Conservation (phyloP, 139 green algal genomes). For the Nannochloris sp. region DNA sequence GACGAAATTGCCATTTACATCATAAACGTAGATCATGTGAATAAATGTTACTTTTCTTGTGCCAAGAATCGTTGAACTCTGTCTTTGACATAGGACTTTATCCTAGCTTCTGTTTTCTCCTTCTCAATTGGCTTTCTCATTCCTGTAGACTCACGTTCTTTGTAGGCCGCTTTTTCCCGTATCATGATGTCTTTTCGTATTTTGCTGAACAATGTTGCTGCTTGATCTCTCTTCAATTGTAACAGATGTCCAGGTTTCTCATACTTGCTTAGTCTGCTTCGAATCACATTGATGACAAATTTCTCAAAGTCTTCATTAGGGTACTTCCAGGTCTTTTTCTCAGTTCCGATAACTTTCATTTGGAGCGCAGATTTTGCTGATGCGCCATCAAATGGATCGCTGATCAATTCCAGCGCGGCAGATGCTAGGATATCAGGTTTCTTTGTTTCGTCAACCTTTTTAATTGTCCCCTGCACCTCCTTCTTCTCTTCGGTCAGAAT, state of each 20-base stretch:
- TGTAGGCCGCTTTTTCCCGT: conserved; percentile 54
- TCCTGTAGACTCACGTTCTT: conserved; percentile 27
- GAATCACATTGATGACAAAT: conserved; percentile 57
- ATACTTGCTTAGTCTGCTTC: conserved; percentile 58
- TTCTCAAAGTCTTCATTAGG: conserved; percentile 48
- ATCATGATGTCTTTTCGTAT: conserved; percentile 46
- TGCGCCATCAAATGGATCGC: not conserved
- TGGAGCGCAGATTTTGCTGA: not conserved
- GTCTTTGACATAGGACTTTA: conserved; percentile 37
- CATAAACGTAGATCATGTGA: not conserved
- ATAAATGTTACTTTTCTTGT: conserved; percentile 1
- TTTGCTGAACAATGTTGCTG: conserved; percentile 24
- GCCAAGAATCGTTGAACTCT: conserved; percentile 17
- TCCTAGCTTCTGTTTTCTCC: conserved; percentile 51
- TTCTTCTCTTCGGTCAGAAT: not conserved
- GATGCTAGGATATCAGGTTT: not conserved
- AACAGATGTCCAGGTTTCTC: conserved; percentile 52
- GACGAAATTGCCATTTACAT: not conserved
- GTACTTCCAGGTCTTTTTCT: conserved; percentile 45
- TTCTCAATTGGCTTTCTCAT: conserved; percentile 53
- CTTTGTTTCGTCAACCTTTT: not conserved
- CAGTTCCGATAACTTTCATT: not conserved
- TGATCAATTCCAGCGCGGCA: not conserved
- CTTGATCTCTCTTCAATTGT: conserved; percentile 36
- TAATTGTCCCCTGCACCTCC: not conserved